Percentiles rank a stretch among this genome's conserved stretches.
Conservation (phyloP, 306 rosid species). For the Luffa acutangula region DNA sequence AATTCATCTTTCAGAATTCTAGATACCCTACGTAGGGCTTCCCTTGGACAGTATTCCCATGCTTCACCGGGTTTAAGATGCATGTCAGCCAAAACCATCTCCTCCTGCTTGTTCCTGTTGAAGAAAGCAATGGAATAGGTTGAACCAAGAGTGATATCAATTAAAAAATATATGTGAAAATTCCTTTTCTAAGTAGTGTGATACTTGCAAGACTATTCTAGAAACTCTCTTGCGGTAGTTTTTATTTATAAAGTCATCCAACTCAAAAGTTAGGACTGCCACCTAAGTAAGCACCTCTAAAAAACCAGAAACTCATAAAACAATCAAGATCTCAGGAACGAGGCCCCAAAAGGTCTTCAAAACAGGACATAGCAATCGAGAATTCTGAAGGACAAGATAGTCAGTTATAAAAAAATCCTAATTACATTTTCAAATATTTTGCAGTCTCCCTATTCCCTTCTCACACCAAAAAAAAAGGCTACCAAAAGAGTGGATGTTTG, state of each 20-base stretch:
- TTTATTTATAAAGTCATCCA: background rate
- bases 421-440: background rate
- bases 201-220: background rate
- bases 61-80: constrained; percentile 59
- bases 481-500: background rate
- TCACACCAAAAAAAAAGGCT: background rate
- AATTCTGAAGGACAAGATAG: background rate
- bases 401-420: background rate
- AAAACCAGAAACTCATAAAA: background rate
- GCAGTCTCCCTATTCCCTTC: background rate
- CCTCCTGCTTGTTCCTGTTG: constrained; percentile 66
- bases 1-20: constrained; percentile 78
- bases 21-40: constrained; percentile 54
- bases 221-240: background rate
- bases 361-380: background rate
- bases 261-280: background rate
- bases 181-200: background rate
- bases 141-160: background rate
- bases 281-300: background rate
- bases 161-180: background rate
- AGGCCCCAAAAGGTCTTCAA: background rate
- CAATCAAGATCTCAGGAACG: background rate
- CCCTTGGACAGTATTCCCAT: constrained; percentile 95
- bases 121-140: constrained; percentile 11
- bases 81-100: constrained; percentile 82